Conservation (phyloP, 768 basidiomycete genomes). For the Lentinula edodes region DNA sequence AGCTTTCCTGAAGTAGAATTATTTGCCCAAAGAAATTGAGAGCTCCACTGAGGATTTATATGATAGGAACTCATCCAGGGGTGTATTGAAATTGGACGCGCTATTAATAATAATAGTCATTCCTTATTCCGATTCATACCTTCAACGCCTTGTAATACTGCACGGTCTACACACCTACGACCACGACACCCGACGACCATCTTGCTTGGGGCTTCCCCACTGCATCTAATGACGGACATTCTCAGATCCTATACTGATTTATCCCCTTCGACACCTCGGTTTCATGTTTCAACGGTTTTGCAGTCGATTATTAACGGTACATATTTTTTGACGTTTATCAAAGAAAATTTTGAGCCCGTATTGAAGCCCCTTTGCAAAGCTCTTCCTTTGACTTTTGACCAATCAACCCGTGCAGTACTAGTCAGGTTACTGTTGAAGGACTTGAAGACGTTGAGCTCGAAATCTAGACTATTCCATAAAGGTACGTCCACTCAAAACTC, state of each 20-base stretch:
- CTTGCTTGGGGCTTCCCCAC: background rate
- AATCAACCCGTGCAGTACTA: constrained; percentile 42
- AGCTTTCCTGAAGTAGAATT: background rate
- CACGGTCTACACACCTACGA: background rate
- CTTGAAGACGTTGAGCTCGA: constrained; percentile 38
- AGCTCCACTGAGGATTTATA: background rate
- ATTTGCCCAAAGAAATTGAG: background rate
- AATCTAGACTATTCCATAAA: constrained; percentile 46
- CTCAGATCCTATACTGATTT: constrained; percentile 43
- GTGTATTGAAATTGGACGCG: background rate
- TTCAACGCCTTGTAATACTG: background rate
- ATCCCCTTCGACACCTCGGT: constrained; percentile 38
- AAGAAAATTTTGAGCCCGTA: background rate
- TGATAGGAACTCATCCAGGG: background rate
- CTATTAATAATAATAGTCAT: background rate
- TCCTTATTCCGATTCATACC: background rate
- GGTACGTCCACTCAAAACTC: constrained; percentile 32
- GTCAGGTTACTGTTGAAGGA: constrained; percentile 57
- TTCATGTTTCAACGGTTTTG: constrained; percentile 41
- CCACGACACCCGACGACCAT: background rate
- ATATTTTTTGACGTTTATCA: background rate
- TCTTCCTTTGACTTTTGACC: constrained; percentile 41
- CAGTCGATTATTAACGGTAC: constrained; percentile 47
- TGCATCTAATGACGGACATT: constrained; percentile 36
- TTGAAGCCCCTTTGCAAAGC: constrained; percentile 23